phyloP scores from a whole-genome alignment of 129 eudicot genomes.

The Saposhnikovia divaricata region DNA sequence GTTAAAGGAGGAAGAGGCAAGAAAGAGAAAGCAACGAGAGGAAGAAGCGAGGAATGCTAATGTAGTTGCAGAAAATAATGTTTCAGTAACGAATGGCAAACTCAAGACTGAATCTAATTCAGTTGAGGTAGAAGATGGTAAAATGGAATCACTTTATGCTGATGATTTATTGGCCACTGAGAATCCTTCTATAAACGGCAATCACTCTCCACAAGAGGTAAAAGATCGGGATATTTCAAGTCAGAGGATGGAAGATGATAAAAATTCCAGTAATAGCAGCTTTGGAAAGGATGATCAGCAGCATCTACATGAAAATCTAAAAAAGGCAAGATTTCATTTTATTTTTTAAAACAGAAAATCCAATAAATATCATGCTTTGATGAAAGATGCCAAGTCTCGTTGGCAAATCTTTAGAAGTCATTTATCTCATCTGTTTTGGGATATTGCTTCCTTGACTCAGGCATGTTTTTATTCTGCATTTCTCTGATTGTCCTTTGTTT shows the following conservation, averaged over 20 bases:
- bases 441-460: background rate
- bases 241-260: conserved; percentile 19
- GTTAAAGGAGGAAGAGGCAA: conserved; percentile 89
- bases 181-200: conserved; percentile 32
- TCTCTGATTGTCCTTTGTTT: background rate
- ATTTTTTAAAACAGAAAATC: background rate
- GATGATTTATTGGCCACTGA: conserved; percentile 13
- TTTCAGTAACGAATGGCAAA: conserved; percentile 27
- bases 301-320: conserved; percentile 27
- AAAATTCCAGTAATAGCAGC: conserved; percentile 19
- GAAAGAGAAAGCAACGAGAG: conserved; percentile 50
- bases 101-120: conserved; percentile 20
- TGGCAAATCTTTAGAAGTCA: background rate
- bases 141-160: conserved; percentile 12
- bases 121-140: conserved; percentile 19
- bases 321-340: conserved; percentile 30
- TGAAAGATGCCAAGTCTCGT: background rate
- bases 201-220: conserved; percentile 22
- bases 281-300: conserved; percentile 20
- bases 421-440: background rate
- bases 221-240: conserved; percentile 18
- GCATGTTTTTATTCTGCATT: background rate
- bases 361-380: background rate
- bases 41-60: conserved; percentile 44
- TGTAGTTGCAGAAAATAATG: conserved; percentile 23